Evolutionary conservation across 345 rosid species (phyloP), one percentile per base, ranked within the genome.

Genomic region (rapeseed (Brassica napus)): DNA sequence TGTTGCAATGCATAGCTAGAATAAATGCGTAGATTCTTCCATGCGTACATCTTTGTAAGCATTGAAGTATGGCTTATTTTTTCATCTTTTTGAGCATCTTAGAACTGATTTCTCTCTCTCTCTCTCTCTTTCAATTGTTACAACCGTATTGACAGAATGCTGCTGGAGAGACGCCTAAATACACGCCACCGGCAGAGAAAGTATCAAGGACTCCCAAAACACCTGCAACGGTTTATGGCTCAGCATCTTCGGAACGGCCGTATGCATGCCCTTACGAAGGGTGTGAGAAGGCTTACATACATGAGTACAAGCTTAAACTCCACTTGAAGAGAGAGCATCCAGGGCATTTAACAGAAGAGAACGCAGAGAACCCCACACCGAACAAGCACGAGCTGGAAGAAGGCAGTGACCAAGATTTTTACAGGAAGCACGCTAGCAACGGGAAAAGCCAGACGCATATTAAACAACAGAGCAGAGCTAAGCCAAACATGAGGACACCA

Each of bases 241-340:
- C 96, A 3, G 91, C 93, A 47, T 85, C 98, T 63, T 83, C 86
- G 2, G 97, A 90, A 59, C 98, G 97, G 11, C 99, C 99, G 72
- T 90, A 87, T 35, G 93, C 86, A 31, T 95, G 99, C 81, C 99
- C 98, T 4, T 95, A 90, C 28, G 93, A 93, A 35, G 94, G 91
- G 15, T 93, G 99, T 71, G 93, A 89, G 69, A 95, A 95, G 84
- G 93, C 97, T 32, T 95, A 93, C 85, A 95, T 91, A 72, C 99
- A 95, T 77, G 98, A 93, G 77, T 95, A 95, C 89, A 93, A 95
- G 88, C 97, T 93, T 66, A 95, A 91, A 82, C 98, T 93, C 78
- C 99, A 95, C 84, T 75, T 95, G 55, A 87, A 90, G 84, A 90
- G 96, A 65, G 97, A 93, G 81, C 99, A 95, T 89, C 98, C 94